Conservation (phyloP, 345 rosid species). For the Heritiera fomes region DNA sequence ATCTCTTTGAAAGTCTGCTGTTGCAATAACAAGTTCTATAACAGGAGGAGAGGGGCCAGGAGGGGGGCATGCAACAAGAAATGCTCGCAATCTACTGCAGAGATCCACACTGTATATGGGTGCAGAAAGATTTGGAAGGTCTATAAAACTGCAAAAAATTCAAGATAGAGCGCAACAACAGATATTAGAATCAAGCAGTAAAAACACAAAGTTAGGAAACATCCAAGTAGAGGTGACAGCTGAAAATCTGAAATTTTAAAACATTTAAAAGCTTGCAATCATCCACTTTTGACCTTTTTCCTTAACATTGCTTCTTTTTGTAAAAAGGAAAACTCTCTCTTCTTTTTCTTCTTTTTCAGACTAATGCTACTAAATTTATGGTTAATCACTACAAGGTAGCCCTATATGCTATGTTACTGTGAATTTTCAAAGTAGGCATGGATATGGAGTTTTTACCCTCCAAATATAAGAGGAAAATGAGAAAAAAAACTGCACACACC, state of each 20-base stretch:
- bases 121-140: conserved; percentile 84
- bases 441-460: neutral
- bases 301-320: neutral
- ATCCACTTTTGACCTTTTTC: neutral
- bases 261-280: neutral
- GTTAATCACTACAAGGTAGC: neutral
- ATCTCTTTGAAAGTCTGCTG: conserved; percentile 93
- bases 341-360: neutral
- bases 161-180: conserved; percentile 24
- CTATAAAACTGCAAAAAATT: conserved; percentile 71
- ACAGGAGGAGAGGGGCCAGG: conserved; percentile 83
- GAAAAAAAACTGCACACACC: neutral
- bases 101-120: conserved; percentile 86
- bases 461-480: neutral
- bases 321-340: neutral
- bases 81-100: conserved; percentile 73
- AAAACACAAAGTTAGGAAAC: neutral
- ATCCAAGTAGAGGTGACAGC: neutral
- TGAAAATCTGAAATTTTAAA: neutral
- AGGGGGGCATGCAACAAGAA: conserved; percentile 86
- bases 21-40: conserved; percentile 81
- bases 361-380: neutral
- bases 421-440: neutral
- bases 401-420: neutral
- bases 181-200: conserved; percentile 21